Percentiles rank a stretch among this genome's conserved stretches.
phyloP scores from a whole-genome alignment of 2,329 filamentous ascomycete genomes.

The Scedosporium boydii region DNA sequence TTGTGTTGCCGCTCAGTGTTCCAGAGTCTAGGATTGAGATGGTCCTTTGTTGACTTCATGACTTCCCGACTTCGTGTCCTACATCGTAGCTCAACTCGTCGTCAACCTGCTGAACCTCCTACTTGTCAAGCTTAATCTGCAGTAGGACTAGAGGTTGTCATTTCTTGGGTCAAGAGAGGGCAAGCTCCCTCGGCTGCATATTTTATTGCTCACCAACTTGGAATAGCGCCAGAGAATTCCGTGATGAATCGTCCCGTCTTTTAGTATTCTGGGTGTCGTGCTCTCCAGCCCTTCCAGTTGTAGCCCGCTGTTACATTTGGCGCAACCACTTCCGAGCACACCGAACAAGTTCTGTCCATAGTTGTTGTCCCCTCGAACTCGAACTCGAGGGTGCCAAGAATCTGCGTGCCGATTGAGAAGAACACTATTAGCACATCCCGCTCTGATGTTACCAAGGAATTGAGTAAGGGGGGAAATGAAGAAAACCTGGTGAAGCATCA shows the following conservation, averaged over 20 bases:
- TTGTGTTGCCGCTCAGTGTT: too few species aligned
- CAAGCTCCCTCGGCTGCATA: background rate
- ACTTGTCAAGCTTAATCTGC: too few species aligned
- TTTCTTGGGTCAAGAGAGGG: background rate
- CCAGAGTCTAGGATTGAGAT: too few species aligned
- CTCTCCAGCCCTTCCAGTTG: too few species aligned
- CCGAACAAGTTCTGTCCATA: background rate
- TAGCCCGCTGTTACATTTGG: too few species aligned
- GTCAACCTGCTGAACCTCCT: too few species aligned
- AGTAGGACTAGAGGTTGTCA: too few species aligned
- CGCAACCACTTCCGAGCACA: background rate
- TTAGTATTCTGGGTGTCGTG: too few species aligned
- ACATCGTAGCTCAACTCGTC: too few species aligned
- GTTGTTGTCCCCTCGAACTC: background rate
- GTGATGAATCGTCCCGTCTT: background rate
- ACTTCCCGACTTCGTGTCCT: too few species aligned
- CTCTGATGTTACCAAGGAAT: background rate
- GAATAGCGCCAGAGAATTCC: background rate
- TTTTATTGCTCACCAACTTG: background rate
- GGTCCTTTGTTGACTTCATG: too few species aligned
- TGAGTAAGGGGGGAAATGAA: background rate
- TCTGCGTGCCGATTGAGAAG: background rate
- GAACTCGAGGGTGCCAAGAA: background rate
- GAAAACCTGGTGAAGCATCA: background rate
- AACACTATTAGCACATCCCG: background rate